These are phyloP conservation scores for Erythrobasidium hasegawianum DNA, from an alignment of 1,284 basidiomycete genomes.

Conservation along the genomic window DNA sequence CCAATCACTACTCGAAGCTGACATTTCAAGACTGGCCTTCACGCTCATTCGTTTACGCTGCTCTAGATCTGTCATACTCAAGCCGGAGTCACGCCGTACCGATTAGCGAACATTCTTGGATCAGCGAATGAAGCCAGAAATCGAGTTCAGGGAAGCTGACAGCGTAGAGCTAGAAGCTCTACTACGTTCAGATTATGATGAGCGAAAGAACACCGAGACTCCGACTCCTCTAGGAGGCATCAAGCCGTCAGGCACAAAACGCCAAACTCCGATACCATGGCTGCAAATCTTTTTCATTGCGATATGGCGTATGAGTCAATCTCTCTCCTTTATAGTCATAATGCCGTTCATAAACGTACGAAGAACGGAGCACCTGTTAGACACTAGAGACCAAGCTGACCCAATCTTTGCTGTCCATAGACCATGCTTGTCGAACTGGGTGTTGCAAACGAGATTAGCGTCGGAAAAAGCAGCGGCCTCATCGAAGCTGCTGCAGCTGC, in stretches of 20 bases:
- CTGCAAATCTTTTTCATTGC: not conserved
- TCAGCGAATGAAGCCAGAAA: not conserved
- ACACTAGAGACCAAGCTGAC: no score
- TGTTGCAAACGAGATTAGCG: slow-evolving; percentile 1
- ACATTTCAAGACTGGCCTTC: no score
- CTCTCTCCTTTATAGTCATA: not conserved
- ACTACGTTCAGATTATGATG: not conserved
- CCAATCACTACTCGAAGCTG: no score
- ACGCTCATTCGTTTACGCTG: no score
- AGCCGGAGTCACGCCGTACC: no score
- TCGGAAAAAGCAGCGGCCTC: slow-evolving; percentile 1
- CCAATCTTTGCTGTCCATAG: no score
- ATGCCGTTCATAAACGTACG: not conserved
- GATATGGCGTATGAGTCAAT: not conserved
- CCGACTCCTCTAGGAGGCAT: not conserved
- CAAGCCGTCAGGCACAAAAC: not conserved
- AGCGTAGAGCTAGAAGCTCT: slow-evolving; percentile 1
- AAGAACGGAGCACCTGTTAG: not conserved
- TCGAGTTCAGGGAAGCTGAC: slow-evolving; percentile 1
- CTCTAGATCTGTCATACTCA: no score
- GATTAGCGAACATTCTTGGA: no score
- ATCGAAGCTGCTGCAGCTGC: slow-evolving; percentile 4
- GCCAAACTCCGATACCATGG: not conserved
- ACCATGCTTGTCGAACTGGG: slow-evolving; percentile 17
- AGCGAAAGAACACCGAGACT: not conserved